Conservation (phyloP, 2,329 filamentous ascomycete species). For the Verruconis gallopava region DNA sequence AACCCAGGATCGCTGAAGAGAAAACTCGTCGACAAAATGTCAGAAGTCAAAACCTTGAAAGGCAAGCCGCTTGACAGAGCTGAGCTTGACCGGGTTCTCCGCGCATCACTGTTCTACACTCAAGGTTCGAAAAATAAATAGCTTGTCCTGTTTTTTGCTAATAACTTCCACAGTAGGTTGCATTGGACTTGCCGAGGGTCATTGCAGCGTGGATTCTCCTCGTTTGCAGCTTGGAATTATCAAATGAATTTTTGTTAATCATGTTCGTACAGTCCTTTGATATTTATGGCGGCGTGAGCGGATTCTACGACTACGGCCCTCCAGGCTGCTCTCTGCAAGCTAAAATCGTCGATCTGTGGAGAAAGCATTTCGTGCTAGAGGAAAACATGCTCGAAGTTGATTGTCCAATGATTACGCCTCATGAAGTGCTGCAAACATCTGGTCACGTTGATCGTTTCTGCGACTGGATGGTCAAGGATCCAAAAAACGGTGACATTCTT, state of each 20-base stretch:
- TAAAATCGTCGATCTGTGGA: conserved; percentile 79
- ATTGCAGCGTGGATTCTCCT: too few species aligned
- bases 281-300: not conserved
- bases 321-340: conserved; percentile 76
- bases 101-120: conserved; percentile 50
- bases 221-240: too few species aligned
- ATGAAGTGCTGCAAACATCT: conserved; percentile 81
- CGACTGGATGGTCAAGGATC: conserved; percentile 97
- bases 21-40: too few species aligned
- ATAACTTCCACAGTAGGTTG: too few species aligned
- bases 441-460: conserved; percentile 67
- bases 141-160: too few species aligned
- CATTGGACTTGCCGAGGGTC: too few species aligned
- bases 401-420: conserved; percentile 85
- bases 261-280: not conserved
- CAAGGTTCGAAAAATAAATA: too few species aligned
- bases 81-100: conserved; percentile 71
- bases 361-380: conserved; percentile 85
- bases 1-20: too few species aligned
- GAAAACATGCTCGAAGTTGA: conserved; percentile 95
- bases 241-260: too few species aligned
- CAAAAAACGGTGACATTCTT: conserved; percentile 93
- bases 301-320: conserved; percentile 61
- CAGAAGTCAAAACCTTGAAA: conserved; percentile 29
- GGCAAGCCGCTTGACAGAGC: conserved; percentile 80